Evolutionary conservation across 306 rosid genomes (phyloP).

Genomic region (Notholithocarpus densiflorus): DNA sequence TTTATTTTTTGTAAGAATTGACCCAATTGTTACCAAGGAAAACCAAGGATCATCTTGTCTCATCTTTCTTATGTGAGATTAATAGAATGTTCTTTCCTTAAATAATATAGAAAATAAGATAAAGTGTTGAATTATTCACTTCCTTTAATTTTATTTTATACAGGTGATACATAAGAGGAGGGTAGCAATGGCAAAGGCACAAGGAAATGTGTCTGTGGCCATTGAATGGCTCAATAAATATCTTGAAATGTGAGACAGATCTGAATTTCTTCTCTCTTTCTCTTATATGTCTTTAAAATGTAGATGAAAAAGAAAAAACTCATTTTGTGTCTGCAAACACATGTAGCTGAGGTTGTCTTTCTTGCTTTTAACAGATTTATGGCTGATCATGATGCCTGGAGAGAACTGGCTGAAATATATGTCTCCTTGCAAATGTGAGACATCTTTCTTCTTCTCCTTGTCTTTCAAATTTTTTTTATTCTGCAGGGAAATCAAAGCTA

Average conservation of each 20-base stretch:
- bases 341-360: constrained; percentile 24
- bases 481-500: neutral
- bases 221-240: constrained; percentile 87
- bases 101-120: neutral
- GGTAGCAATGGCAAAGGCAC: constrained; percentile 95
- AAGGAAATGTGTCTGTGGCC: constrained; percentile 79
- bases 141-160: constrained; percentile 15
- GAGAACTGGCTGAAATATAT: constrained; percentile 93
- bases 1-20: neutral
- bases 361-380: constrained; percentile 68
- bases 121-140: neutral
- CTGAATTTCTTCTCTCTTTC: neutral
- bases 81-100: neutral
- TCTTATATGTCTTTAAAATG: neutral
- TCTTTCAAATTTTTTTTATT: neutral
- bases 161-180: constrained; percentile 86
- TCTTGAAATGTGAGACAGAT: constrained; percentile 73
- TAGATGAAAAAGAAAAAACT: constrained; percentile 5
- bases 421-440: constrained; percentile 80
- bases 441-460: constrained; percentile 8
- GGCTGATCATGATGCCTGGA: constrained; percentile 99
- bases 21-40: neutral
- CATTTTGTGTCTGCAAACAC: neutral
- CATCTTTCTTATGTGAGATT: neutral
- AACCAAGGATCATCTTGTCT: neutral